Percentiles rank a stretch among this genome's conserved stretches.
Conservation (phyloP, 768 basidiomycete species). For the Galerina marginata region DNA sequence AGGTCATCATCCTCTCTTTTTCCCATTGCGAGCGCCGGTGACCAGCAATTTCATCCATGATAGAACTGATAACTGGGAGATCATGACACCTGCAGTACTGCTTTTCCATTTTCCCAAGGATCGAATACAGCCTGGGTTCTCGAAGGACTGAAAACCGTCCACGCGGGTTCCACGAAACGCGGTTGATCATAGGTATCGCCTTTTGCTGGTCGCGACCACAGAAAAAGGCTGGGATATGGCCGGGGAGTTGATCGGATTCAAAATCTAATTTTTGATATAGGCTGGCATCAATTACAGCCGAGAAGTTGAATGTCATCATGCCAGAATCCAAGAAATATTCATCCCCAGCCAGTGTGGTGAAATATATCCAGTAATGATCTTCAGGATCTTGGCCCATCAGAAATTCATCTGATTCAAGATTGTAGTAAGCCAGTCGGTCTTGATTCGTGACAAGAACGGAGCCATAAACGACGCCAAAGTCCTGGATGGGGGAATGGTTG, state of each 20-base stretch:
- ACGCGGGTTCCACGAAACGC: conserved; percentile 9
- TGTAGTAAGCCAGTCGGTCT: conserved; percentile 43
- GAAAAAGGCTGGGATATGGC: conserved; percentile 31
- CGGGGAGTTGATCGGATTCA: conserved; percentile 9
- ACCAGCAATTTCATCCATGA: conserved; percentile 39
- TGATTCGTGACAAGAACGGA: conserved; percentile 35
- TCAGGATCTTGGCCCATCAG: conserved; percentile 44
- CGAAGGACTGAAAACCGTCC: conserved; percentile 36
- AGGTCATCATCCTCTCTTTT: conserved; percentile 24
- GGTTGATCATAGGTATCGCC: conserved; percentile 4
- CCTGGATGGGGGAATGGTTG: conserved; percentile 44
- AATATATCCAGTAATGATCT: conserved; percentile 57
- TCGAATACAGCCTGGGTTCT: conserved; percentile 25
- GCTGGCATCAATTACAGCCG: conserved; percentile 16
- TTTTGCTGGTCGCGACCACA: conserved; percentile 22
- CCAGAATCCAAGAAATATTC: conserved; percentile 45
- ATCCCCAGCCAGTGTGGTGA: conserved; percentile 47
- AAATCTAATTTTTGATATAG: conserved; percentile 14
- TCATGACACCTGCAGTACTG: conserved; percentile 15
- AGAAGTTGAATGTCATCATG: conserved; percentile 50
- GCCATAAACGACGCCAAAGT: conserved; percentile 50
- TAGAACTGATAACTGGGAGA: conserved; percentile 20
- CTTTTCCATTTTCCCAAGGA: conserved; percentile 9
- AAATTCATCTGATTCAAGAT: conserved; percentile 27
- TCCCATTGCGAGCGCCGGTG: conserved; percentile 24